Evolutionary conservation across 2,329 filamentous ascomycete genomes (phyloP).

Genomic region (Shiraia bambusicola): DNA sequence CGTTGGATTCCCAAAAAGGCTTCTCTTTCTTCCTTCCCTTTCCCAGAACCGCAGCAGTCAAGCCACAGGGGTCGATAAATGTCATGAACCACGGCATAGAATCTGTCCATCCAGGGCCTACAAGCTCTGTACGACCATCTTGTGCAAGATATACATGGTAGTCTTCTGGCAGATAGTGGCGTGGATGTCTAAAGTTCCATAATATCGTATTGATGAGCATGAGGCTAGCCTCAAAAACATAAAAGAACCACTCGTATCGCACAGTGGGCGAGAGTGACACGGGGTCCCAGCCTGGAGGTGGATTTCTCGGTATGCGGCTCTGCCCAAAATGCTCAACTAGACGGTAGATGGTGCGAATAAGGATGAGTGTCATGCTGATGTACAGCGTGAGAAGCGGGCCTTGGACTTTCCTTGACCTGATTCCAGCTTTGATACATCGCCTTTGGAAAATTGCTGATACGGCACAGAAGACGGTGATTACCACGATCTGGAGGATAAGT

Average conservation of each 20-base stretch:
- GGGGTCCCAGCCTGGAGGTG: slow-evolving; percentile 35
- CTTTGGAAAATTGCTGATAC: slow-evolving; percentile 49
- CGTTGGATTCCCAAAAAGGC: slow-evolving; percentile 27
- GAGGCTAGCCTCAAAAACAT: slow-evolving; percentile 53
- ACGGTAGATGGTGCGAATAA: slow-evolving; percentile 54
- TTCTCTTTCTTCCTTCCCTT: slow-evolving; percentile 9
- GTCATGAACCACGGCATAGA: slow-evolving; percentile 28
- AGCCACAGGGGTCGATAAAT: slow-evolving; percentile 25
- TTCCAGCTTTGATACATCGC: slow-evolving; percentile 39
- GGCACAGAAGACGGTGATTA: slow-evolving; percentile 50
- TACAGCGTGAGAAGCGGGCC: slow-evolving; percentile 48
- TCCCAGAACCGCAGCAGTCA: slow-evolving; percentile 5
- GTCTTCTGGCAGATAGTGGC: slow-evolving; percentile 51
- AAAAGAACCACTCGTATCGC: slow-evolving; percentile 55
- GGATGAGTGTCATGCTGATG: slow-evolving; percentile 45
- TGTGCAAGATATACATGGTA: slow-evolving; percentile 52
- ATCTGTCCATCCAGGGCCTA: slow-evolving; percentile 23
- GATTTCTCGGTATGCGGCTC: slow-evolving; percentile 46
- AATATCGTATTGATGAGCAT: slow-evolving; percentile 54
- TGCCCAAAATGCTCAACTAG: slow-evolving; percentile 55
- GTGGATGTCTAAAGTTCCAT: slow-evolving; percentile 53
- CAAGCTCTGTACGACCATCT: slow-evolving; percentile 15
- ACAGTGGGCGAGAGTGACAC: slow-evolving; percentile 34
- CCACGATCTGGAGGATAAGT: slow-evolving; percentile 51
- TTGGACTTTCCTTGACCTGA: slow-evolving; percentile 50